Percentiles rank a stretch among this genome's conserved stretches.
These are phyloP conservation scores for Narthecium ossifragum DNA, from an alignment of 106 monocot species.

Conservation along the genomic window DNA sequence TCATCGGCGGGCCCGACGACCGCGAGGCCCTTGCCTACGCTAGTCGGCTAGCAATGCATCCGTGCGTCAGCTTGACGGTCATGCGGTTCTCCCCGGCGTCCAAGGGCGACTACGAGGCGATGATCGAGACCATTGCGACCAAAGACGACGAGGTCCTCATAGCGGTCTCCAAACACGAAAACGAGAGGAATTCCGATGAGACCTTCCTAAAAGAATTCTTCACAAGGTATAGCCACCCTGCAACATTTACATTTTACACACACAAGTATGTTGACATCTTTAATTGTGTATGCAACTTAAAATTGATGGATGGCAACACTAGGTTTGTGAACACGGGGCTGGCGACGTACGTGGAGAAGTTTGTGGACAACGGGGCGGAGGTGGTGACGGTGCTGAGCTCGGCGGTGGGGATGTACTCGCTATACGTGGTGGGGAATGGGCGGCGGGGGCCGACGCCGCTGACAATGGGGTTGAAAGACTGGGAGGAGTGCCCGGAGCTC, in stretches of 20 bases:
- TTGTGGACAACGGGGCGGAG: constrained; percentile 22
- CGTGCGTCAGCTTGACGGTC: constrained; percentile 4
- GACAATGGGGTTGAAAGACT: constrained; percentile 18
- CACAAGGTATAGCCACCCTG: background rate
- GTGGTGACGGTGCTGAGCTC: constrained; percentile 15
- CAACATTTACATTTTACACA: background rate
- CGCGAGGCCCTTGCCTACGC: constrained; percentile 14
- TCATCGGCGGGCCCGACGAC: constrained; percentile 20
- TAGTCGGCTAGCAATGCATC: constrained; percentile 4
- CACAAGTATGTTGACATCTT: background rate
- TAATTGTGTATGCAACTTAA: background rate
- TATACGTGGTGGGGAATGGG: constrained; percentile 48
- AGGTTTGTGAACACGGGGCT: background rate
- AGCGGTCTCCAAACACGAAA: background rate
- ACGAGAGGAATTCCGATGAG: background rate
- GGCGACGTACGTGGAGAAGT: constrained; percentile 1
- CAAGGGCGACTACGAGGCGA: background rate
- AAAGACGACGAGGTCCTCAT: background rate
- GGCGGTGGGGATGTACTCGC: constrained; percentile 44
- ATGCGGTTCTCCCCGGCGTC: constrained; percentile 4
- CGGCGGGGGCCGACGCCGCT: constrained; percentile 4
- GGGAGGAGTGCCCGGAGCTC: constrained; percentile 29
- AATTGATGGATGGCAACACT: background rate
- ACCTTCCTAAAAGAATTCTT: background rate
- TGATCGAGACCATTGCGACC: background rate